These are phyloP conservation scores for Hemerocallis citrina DNA, from an alignment of 106 monocot species.

Conservation along the genomic window DNA sequence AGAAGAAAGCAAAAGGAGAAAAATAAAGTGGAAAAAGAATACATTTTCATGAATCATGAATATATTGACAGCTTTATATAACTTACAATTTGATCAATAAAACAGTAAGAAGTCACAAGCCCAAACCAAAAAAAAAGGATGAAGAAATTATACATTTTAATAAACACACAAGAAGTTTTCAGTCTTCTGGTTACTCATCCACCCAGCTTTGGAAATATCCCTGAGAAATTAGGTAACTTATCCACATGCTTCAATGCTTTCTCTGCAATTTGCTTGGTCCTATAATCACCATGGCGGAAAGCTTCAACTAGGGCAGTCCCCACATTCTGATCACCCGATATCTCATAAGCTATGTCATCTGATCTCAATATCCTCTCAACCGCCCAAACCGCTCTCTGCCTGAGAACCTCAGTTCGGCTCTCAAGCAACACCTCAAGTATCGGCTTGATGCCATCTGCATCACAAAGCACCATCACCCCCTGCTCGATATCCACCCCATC, in stretches of 20 bases:
- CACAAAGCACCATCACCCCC: constrained; percentile 55
- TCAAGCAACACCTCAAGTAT: constrained; percentile 64
- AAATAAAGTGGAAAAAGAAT: too few relatives aligned
- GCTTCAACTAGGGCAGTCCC: constrained; percentile 82
- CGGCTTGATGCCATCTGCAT: constrained; percentile 52
- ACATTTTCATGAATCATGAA: too few relatives aligned
- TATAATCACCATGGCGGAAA: constrained; percentile 69
- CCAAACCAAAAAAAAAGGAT: too few relatives aligned
- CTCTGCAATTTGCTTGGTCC: constrained; percentile 85
- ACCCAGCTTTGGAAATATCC: constrained; percentile 56
- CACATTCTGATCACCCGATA: constrained; percentile 62
- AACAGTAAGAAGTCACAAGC: too few relatives aligned
- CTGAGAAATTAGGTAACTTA: constrained; percentile 89
- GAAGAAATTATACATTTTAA: too few relatives aligned
- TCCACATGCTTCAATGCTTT: constrained; percentile 75
- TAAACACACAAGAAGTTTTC: constrained; percentile 4
- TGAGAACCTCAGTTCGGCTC: constrained; percentile 47
- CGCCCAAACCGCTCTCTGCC: constrained; percentile 77
- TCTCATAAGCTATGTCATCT: constrained; percentile 68
- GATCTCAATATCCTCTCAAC: constrained; percentile 86
- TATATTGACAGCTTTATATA: too few relatives aligned
- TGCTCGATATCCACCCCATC: constrained; percentile 63
- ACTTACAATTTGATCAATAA: too few relatives aligned
- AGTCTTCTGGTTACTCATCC: constrained; percentile 1
- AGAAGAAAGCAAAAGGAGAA: too few relatives aligned